Evolutionary conservation across 1,284 basidiomycete species (phyloP).

Genomic region (Trametes hirsuta): DNA sequence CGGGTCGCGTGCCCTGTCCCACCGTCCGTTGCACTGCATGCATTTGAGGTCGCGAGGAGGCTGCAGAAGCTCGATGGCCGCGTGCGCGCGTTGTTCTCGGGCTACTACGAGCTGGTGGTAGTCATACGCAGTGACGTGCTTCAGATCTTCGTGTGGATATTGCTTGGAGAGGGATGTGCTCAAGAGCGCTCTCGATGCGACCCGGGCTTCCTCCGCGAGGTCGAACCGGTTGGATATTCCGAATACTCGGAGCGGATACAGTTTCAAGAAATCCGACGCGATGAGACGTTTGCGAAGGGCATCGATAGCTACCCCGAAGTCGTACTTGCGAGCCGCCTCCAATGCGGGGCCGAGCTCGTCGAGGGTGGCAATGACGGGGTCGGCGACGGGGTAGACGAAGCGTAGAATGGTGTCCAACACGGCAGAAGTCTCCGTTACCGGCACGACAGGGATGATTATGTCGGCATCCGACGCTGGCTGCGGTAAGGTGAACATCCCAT

Average conservation of each 20-base stretch:
- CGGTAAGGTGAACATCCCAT: slow-evolving; percentile 68
- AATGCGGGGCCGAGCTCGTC: slow-evolving; percentile 59
- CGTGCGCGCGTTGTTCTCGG: slow-evolving; percentile 54
- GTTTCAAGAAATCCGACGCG: slow-evolving; percentile 49
- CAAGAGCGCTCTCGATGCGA: slow-evolving; percentile 58
- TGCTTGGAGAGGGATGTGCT: slow-evolving; percentile 53
- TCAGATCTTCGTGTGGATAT: slow-evolving; percentile 63
- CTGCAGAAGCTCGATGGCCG: slow-evolving; percentile 51
- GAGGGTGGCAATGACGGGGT: slow-evolving; percentile 40
- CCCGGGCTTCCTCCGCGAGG: slow-evolving; percentile 48
- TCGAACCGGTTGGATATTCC: slow-evolving; percentile 70
- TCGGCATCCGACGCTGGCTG: slow-evolving; percentile 37
- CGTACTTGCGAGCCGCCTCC: slow-evolving; percentile 64
- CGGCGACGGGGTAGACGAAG: slow-evolving; percentile 47
- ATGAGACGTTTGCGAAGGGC: slow-evolving; percentile 55
- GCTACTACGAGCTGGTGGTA: slow-evolving; percentile 67
- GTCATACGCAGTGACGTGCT: slow-evolving; percentile 62
- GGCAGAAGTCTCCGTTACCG: slow-evolving; percentile 53
- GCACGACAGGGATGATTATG: slow-evolving; percentile 46
- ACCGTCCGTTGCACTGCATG: slow-evolving; percentile 63
- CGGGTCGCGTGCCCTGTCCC: slow-evolving; percentile 48
- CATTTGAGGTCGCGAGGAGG: slow-evolving; percentile 58
- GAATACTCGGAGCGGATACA: slow-evolving; percentile 61
- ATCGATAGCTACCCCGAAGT: slow-evolving; percentile 50
- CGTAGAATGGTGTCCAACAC: slow-evolving; percentile 54